phyloP scores from a whole-genome alignment of 2,329 filamentous ascomycete genomes.

The Cladosporium sp. region DNA sequence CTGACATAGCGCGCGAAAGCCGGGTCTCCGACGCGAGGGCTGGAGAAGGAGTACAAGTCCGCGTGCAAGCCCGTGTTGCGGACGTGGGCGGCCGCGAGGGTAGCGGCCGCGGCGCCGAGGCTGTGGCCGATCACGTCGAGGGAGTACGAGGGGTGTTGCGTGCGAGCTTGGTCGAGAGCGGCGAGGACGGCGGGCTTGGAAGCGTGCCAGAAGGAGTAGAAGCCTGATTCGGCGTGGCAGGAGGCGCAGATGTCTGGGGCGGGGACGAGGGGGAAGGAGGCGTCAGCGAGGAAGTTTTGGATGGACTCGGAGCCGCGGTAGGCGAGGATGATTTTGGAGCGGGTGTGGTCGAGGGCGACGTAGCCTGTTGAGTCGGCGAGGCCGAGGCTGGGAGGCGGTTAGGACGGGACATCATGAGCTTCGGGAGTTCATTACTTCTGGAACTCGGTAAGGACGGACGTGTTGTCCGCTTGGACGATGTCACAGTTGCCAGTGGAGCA shows the following conservation, averaged over 20 bases:
- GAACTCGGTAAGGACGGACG: not conserved
- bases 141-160: not conserved
- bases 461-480: not conserved
- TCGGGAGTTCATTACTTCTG: not conserved
- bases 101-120: not conserved
- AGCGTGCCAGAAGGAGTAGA: not conserved
- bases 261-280: not conserved
- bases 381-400: not conserved
- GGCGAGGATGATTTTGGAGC: not conserved
- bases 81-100: not conserved
- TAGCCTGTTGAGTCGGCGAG: not conserved
- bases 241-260: not conserved
- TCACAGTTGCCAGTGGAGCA: not conserved
- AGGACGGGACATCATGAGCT: not conserved
- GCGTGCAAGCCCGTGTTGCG: not conserved
- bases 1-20: not conserved
- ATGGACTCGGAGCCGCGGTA: not conserved
- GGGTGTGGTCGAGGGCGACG: not conserved
- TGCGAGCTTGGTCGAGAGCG: not conserved
- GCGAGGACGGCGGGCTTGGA: not conserved
- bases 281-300: not conserved
- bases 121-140: not conserved
- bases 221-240: not conserved
- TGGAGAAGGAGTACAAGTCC: not conserved
- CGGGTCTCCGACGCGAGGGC: not conserved